Evolutionary conservation across 148 eudicot genomes (phyloP).

Genomic region (Diospyros kaki): DNA sequence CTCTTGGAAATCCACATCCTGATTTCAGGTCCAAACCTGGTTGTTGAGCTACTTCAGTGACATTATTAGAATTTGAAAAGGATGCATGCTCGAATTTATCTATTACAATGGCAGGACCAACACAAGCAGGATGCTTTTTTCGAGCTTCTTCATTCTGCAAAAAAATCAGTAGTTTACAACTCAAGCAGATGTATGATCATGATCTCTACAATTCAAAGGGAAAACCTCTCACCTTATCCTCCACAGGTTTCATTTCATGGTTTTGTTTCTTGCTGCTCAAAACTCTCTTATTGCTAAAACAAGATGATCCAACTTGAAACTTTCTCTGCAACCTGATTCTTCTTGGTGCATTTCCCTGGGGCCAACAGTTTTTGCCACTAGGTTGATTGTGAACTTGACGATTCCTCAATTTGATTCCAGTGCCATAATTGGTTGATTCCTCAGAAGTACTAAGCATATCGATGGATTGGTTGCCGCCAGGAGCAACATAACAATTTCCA

Average conservation of each 20-base stretch:
- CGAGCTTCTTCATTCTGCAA: constrained; percentile 27
- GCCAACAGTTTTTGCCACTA: constrained; percentile 3
- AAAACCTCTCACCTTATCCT: constrained; percentile 29
- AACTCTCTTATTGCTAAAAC: constrained; percentile 12
- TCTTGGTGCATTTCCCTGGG: constrained; percentile 73
- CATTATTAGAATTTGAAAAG: not conserved
- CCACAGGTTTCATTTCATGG: constrained; percentile 3
- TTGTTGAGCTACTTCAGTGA: constrained; percentile 6
- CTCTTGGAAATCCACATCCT: not conserved
- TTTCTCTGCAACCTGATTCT: constrained; percentile 57
- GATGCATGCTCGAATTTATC: constrained; percentile 12
- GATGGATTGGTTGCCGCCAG: constrained; percentile 31
- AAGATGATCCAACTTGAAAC: constrained; percentile 16
- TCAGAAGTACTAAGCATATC: constrained; percentile 9
- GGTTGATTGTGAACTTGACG: constrained; percentile 22
- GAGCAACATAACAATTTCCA: not conserved
- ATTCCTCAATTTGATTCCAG: constrained; percentile 47
- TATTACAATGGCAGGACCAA: not conserved
- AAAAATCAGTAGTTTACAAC: constrained; percentile 9
- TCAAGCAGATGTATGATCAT: not conserved
- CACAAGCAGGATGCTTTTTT: constrained; percentile 1
- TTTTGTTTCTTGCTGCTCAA: constrained; percentile 15
- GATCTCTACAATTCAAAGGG: not conserved
- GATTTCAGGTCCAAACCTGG: not conserved
- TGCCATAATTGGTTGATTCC: constrained; percentile 15